Base-by-base conservation (phyloP, 2,329 filamentous ascomycete species). In the Rutstroemia sp. region DNA sequence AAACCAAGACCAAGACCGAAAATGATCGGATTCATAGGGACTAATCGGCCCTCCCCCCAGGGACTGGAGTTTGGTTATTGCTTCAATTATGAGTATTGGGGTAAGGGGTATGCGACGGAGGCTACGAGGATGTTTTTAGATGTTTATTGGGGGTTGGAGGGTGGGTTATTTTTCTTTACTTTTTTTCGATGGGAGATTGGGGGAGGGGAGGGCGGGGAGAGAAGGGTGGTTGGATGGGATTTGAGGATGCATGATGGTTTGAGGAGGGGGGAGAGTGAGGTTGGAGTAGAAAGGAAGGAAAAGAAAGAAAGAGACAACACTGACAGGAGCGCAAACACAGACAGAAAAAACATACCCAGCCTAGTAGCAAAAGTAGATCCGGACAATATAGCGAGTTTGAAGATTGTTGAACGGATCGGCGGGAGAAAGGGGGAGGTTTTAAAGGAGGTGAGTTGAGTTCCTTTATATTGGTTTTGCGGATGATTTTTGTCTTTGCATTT, bases 21-120 rank as follows among this genome's bases (percentile, higher is more conserved):
- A 48, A 61, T 65, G 57, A 61, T 66, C 18, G 64, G 64, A 1
- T 19, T 63, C 1, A 55, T 61, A 6, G 64, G 64, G 12, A 65
- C 63, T 25, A 63, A 62, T 54, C 51, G 62, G 2, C 54, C 39
- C 45, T 57, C 54, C 39, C 38, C 50, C 0, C 55, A 65, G 19
- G 62, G 62, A 5, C 42, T 66, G 37, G 61, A 66, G 48, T 56
- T 54, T 1, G 63, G 64, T 1, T 67, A 66, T 55, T 60, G 55
- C 46, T 19, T 65, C 8, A 59, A 65, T 53, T 47, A 42, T 3
- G 19, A 51, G 9, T 65, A 61, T 51, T 66, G 64, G 61, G 62
- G 62, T 3, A 54, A 52, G n/a, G 63, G 63, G 19, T 66, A 59
- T 56, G 60, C 59, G 14, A 60, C 49, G 12, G 63, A 65, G 27